phyloP scores from a whole-genome alignment of 345 rosid genomes.

The Dipteronia sinensis region DNA sequence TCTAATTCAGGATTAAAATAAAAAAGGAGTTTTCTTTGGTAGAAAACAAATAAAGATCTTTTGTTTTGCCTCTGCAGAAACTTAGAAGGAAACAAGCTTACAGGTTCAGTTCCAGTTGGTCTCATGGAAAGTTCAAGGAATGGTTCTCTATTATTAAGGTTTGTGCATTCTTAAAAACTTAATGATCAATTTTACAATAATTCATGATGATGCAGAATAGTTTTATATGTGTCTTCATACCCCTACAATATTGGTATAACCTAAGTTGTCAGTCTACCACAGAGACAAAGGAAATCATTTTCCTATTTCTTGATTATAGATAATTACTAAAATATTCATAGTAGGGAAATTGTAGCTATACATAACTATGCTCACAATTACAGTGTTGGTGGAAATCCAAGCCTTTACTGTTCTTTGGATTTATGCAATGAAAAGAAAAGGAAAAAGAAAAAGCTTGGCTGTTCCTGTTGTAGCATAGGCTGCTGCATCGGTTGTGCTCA shows the following conservation, averaged over 20 bases:
- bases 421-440: constrained; percentile 35
- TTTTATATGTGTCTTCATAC: no score
- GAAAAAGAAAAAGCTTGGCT: constrained; percentile 19
- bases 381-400: constrained; percentile 41
- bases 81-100: constrained; percentile 41
- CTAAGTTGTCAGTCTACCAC: no score
- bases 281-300: no score
- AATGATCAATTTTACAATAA: neutral
- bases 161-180: neutral
- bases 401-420: constrained; percentile 33
- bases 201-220: neutral
- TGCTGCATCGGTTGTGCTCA: constrained; percentile 27
- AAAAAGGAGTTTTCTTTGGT: neutral
- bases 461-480: constrained; percentile 36
- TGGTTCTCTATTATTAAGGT: constrained; percentile 44
- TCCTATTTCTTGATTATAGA: no score
- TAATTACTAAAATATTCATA: no score
- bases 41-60: neutral
- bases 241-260: no score
- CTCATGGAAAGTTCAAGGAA: constrained; percentile 42
- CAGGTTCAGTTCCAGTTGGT: constrained; percentile 46
- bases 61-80: constrained; percentile 31
- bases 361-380: neutral
- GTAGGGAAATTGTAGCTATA: no score
- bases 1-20: neutral